Conservation (phyloP, 352 stramenopile genomes). For the Bremia lactucae region DNA sequence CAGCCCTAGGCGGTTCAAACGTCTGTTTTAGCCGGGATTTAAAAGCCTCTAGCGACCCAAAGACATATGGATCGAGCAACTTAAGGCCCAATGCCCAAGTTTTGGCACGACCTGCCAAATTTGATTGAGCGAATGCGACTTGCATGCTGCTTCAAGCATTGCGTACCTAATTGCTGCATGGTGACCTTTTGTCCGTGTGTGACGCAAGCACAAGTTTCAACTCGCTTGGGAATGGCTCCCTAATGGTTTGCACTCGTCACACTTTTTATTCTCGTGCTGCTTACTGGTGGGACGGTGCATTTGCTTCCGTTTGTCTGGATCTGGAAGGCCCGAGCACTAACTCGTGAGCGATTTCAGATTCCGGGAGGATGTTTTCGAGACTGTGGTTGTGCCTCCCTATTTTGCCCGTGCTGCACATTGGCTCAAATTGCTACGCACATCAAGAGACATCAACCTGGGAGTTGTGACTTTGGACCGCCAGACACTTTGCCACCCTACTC, state of each 20-base stretch:
- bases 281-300: constrained; percentile 14
- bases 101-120: too few relatives aligned
- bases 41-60: too few relatives aligned
- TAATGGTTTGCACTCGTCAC: constrained; percentile 20
- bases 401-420: constrained; percentile 29
- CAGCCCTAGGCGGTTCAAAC: too few relatives aligned
- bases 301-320: constrained; percentile 25
- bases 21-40: too few relatives aligned
- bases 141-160: constrained; percentile 33
- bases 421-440: constrained; percentile 49
- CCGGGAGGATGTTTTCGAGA: constrained; percentile 14
- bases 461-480: constrained; percentile 26
- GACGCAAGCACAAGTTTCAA: constrained; percentile 26
- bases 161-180: constrained; percentile 42
- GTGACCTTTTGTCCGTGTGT: constrained; percentile 30
- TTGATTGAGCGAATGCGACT: too few relatives aligned
- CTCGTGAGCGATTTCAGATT: constrained; percentile 20
- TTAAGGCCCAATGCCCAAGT: too few relatives aligned
- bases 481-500: constrained; percentile 24
- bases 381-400: constrained; percentile 21
- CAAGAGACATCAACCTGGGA: constrained; percentile 39
- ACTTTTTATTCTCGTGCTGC: constrained; percentile 16
- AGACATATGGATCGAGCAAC: too few relatives aligned
- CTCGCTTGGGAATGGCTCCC: constrained; percentile 19
- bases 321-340: constrained; percentile 13